Evolutionary conservation across 805 yeast species (phyloP), one percentile per base, ranked within the genome.

Genomic region (Hanseniaspora pseudoguilliermondii): DNA sequence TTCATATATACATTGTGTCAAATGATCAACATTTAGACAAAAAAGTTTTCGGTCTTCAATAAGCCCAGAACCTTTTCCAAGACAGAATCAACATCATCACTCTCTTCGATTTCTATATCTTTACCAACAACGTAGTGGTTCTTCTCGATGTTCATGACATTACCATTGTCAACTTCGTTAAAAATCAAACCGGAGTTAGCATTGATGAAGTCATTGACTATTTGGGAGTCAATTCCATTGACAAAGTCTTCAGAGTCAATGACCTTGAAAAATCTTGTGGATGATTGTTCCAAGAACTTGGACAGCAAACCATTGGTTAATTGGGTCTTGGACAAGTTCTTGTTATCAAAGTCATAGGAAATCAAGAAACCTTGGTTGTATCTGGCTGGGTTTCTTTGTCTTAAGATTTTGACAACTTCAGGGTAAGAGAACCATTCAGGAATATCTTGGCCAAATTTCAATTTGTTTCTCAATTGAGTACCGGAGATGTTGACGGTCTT

Each of bases 351-450:
- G 35, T 82, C 75, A 54, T 88, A 73, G 59, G 82, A 76, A 54
- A 89, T 73, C 9, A 87, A 86, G 70, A 90, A 91, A 38, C 97
- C 97, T 73, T 91, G 97, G 58, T 76, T 69, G 58, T 76, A 80
- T 71, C 97, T 82, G 60, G 97, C 96, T 57, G 97, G 97, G 69
- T 90, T 90, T 47, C 90, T 80, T 64, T 87, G 91, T 68, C 97
- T 83, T 64, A 90, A 77, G 58, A 91, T 89, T 69, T 79, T 78
- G 58, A 91, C 97, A 54, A 91, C 96, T 71, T 90, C 97, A 3
- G 96, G 96, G 72, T 90, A 90, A 5, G 96, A 87, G 72, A 91
- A 90, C 97, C 97, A 90, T 67, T 81, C 93, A 60, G 97, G 97
- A 63, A 90, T 91, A 59, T 83, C 83, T 44, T 84, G 77, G 58